phyloP scores from a whole-genome alignment of 1,139 yeast species.

The Blastobotrys raffinosifermentans region DNA sequence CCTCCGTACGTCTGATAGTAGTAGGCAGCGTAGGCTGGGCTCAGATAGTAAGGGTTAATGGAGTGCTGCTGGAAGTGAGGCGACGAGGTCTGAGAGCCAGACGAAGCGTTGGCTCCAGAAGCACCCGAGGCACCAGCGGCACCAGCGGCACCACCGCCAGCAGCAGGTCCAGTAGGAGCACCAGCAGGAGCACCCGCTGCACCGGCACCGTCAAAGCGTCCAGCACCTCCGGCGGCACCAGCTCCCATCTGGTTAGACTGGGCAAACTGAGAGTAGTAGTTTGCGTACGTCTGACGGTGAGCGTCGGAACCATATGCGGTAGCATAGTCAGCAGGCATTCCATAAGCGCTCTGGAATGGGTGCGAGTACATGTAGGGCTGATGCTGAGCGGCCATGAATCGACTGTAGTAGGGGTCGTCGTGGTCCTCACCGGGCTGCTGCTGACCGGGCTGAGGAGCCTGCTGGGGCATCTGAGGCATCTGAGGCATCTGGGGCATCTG shows the following conservation, averaged over 20 bases:
- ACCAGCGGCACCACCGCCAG: constrained; percentile 13
- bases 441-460: constrained; percentile 16
- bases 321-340: constrained; percentile 15
- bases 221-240: constrained; percentile 3
- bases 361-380: constrained; percentile 25
- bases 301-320: constrained; percentile 17
- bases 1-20: constrained; percentile 29
- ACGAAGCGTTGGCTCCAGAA: constrained; percentile 21
- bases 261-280: constrained; percentile 18
- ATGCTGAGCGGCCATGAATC: constrained; percentile 9
- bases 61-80: constrained; percentile 22
- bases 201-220: constrained; percentile 6
- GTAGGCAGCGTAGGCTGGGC: constrained; percentile 29
- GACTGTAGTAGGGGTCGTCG: constrained; percentile 12
- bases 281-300: constrained; percentile 15
- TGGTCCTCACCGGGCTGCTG: constrained; percentile 13
- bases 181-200: constrained; percentile 12
- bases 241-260: constrained; percentile 4
- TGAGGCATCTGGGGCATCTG: constrained; percentile 15
- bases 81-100: constrained; percentile 18
- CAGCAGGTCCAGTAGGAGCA: constrained; percentile 13
- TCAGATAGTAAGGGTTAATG: constrained; percentile 26
- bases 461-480: constrained; percentile 13
- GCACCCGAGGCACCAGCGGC: constrained; percentile 15
- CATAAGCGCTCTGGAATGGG: constrained; percentile 17